Base-by-base conservation (phyloP, 2,329 filamentous ascomycete species). In the Tetracladium maxilliforme region DNA sequence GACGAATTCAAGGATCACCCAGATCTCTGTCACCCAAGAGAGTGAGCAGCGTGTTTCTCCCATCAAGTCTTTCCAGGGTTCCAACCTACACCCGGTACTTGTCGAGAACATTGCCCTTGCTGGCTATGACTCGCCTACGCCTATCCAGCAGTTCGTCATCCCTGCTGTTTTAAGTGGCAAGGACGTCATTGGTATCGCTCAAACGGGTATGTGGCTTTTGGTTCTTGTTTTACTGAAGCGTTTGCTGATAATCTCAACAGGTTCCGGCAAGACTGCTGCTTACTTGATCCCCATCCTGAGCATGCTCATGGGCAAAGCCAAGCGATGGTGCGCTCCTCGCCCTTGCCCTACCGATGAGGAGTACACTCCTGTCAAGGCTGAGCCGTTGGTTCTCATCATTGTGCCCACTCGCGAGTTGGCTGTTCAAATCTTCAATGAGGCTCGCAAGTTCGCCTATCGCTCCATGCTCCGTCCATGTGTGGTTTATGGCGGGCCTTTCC, bases 191-290 rank as follows among this genome's bases (percentile, higher is more conserved):
- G 86, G 76, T 4, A 71, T 90, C 40, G 84, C 90, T 7, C 87
- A 95, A 52, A 98, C 90, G 23, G 87, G 87, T 92, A 58, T 49
- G 67, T 53, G n/a, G 14, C 5, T 9, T 21, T 8, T 13, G 25
- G 14, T 16, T 19, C 33, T 17, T 26, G 12, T 16, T 13, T 17
- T 24, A 7, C 15, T 16, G 8, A 15, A 5, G 6, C 6, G 4
- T 11, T 14, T 11, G 13, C 10, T 9, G 15, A 10, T 27, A 21
- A 26, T 23, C 13, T 42, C 33, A 5, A 24, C 25, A 94, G 87
- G 90, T 12, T 95, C 87, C 14, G 90, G 90, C 26, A 98, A 98
- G 61, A 98, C 90, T 0, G 87, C 80, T 0, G 86, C 90, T 0
- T 98, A 90, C 43, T 54, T 98, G 5, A 70, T 94, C 28, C 90